Conservation (phyloP, 495 filamentous ascomycete species). For the Lasiosphaeriaceae sp. region DNA sequence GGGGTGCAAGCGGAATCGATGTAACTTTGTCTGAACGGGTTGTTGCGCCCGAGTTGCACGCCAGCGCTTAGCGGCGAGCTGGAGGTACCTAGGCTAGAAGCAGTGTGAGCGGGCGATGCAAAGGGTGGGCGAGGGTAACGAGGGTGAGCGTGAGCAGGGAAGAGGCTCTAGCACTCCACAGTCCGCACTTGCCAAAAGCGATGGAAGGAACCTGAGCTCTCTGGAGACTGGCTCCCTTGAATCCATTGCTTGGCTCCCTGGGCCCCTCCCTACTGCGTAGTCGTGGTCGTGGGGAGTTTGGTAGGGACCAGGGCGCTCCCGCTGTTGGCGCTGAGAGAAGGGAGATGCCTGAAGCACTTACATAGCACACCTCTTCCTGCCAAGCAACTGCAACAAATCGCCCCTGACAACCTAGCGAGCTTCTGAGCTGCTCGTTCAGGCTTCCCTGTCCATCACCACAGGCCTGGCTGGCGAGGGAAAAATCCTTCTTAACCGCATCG, state of each 20-base stretch:
- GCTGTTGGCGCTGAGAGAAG: not conserved
- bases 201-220: conserved; percentile 10
- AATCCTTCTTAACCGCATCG: conserved; percentile 29
- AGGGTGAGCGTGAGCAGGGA: conserved; percentile 8
- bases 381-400: conserved; percentile 25
- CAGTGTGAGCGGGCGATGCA: too few species aligned
- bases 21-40: conserved; percentile 9
- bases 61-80: conserved; percentile 14
- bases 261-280: too few species aligned
- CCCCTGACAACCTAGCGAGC: conserved; percentile 33
- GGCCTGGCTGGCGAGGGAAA: conserved; percentile 20
- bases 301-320: conserved; percentile 15
- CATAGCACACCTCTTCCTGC: conserved; percentile 8
- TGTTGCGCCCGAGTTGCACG: not conserved
- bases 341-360: too few species aligned
- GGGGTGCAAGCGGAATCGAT: not conserved
- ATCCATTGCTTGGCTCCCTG: too few species aligned
- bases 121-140: not conserved
- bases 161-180: conserved; percentile 21
- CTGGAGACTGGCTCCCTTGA: too few species aligned
- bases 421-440: conserved; percentile 27
- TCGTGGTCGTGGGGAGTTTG: too few species aligned
- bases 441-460: conserved; percentile 29
- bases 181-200: conserved; percentile 16
- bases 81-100: not conserved